Base-by-base conservation (phyloP, 2,329 filamentous ascomycete species). In the Aspergillus uvarum region DNA sequence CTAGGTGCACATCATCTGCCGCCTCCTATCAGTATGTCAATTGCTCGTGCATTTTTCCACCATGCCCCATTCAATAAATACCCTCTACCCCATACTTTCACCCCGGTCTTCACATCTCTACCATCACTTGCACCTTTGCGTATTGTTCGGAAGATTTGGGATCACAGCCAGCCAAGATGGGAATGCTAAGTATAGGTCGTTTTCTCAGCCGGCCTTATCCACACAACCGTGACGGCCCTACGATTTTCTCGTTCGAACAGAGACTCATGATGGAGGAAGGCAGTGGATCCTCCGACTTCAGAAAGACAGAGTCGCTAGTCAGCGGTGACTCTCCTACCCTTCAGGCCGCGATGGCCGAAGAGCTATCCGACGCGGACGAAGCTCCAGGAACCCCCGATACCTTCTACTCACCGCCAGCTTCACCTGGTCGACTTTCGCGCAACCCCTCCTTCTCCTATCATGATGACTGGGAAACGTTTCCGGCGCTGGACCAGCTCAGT, bases 401-500 rank as follows among this genome's bases (percentile, higher is more conserved):
- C 56, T 70, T 68, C 31, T 66, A 65, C 59, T 76, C 74, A 42
- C 65, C 72, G 5, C 59, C 69, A 35, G 66, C 60, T 3, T 67
- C 72, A 2, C 73, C 73, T 1, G 68, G 67, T 31, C 68, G 81
- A 64, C 63, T 92, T 51, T 96, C 92, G 7, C 86, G 92, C 60
- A 89, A 90, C 58, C 83, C 85, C 16, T 96, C 92, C 16, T 92
- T 92, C 74, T 92, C 87, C n/a, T 92, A 92, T 70, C 90, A 95
- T 59, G 91, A 95, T 68, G 92, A 94, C 72, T 95, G 91, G 85
- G 92, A 96, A 63, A 82, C 87, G 22, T 90, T 96, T 63, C 91
- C 93, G 10, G 93, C 94, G 0, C 81, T 97, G 24, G 95, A 99
- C 74, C 90, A 92, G 54, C 82, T 99, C 56, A 93, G 90, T 44